These are phyloP conservation scores for Pseudogymnoascus sp. DNA, from an alignment of 2,329 filamentous ascomycete species.

Conservation along the genomic window DNA sequence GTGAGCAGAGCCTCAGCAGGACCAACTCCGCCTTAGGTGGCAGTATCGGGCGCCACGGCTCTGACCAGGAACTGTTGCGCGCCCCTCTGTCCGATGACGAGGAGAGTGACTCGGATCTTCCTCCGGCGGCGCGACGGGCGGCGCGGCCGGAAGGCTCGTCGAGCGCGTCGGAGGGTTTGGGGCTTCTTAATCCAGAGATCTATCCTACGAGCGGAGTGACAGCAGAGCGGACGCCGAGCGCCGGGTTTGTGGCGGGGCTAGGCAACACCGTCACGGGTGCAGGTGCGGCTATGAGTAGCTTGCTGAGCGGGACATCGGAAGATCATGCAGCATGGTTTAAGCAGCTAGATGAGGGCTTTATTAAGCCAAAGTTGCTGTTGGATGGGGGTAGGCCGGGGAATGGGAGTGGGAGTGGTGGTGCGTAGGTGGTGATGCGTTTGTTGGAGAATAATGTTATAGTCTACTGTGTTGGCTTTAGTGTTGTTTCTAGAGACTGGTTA, in stretches of 20 bases:
- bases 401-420: not conserved
- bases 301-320: conserved; percentile 70
- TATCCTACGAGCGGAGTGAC: conserved; percentile 23
- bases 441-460: not conserved
- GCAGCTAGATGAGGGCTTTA: conserved; percentile 91
- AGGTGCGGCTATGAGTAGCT: conserved; percentile 65
- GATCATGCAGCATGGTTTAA: conserved; percentile 87
- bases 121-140: conserved; percentile 47
- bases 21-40: conserved; percentile 40
- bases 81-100: conserved; percentile 45
- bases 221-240: conserved; percentile 35
- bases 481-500: not conserved
- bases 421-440: not conserved
- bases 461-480: not conserved
- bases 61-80: conserved; percentile 52
- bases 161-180: conserved; percentile 32
- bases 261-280: conserved; percentile 53
- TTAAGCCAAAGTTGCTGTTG: conserved; percentile 83
- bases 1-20: conserved; percentile 45
- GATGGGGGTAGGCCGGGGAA: conserved; percentile 48
- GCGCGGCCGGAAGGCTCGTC: conserved; percentile 26
- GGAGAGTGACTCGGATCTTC: conserved; percentile 61
- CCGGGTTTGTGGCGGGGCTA: not conserved
- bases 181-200: not conserved
- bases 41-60: conserved; percentile 38